These are phyloP conservation scores for Colletotrichum aenigma DNA, from an alignment of 2,329 filamentous ascomycete species.

Conservation along the genomic window DNA sequence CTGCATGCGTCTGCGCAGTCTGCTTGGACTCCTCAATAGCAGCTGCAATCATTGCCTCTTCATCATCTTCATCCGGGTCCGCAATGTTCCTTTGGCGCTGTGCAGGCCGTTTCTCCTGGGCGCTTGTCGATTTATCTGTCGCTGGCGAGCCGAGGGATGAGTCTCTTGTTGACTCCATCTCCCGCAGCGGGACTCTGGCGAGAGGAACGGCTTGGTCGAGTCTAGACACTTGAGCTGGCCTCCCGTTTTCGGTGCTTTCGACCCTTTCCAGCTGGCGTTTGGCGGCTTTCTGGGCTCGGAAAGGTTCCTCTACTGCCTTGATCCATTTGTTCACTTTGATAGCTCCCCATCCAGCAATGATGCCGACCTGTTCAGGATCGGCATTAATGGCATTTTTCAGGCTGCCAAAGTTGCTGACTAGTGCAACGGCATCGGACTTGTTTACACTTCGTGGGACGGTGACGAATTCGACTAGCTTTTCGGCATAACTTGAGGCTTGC, in stretches of 20 bases:
- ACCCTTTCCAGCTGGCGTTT: constrained; percentile 40
- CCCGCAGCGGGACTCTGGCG: constrained; percentile 43
- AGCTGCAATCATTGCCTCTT: constrained; percentile 53
- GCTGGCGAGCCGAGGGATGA: constrained; percentile 25
- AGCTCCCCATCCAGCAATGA: constrained; percentile 93
- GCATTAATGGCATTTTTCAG: constrained; percentile 87
- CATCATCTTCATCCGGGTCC: constrained; percentile 48
- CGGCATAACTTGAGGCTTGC: constrained; percentile 82
- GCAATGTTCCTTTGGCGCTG: constrained; percentile 43
- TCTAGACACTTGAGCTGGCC: constrained; percentile 26
- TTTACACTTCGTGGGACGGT: constrained; percentile 90
- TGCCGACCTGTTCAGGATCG: constrained; percentile 79
- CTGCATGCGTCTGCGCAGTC: constrained; percentile 29
- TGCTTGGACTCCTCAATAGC: constrained; percentile 52
- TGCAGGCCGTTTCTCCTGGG: constrained; percentile 20
- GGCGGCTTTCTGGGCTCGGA: constrained; percentile 75
- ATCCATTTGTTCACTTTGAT: constrained; percentile 92
- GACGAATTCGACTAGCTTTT: constrained; percentile 89
- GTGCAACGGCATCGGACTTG: constrained; percentile 88
- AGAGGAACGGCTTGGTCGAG: constrained; percentile 44
- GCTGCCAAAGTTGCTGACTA: constrained; percentile 92
- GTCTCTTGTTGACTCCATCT: constrained; percentile 35
- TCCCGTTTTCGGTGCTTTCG: constrained; percentile 29
- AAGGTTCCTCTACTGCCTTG: constrained; percentile 81
- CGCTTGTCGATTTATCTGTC: constrained; percentile 6